A percentile compares a stretch with the other conserved stretches of the same genome.
Evolutionary conservation across 192 early-diverging fungal species (phyloP).

Genomic region (Tieghemiomyces parasiticus): DNA sequence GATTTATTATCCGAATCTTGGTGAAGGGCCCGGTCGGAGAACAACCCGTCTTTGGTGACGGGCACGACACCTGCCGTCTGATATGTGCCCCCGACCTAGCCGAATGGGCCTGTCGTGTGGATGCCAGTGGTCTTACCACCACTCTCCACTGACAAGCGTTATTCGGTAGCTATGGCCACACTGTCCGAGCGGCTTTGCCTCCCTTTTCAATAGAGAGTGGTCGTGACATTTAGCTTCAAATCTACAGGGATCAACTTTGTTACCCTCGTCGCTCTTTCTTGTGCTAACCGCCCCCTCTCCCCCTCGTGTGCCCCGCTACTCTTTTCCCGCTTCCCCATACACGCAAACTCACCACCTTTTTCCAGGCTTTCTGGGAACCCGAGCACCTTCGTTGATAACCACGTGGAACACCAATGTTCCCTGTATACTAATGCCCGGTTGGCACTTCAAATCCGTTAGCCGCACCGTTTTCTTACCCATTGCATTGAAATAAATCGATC

Average conservation of each 20-base stretch:
- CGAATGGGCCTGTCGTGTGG: too few relatives aligned
- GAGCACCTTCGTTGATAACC: conserved; percentile 3
- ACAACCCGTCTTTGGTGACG: neutral
- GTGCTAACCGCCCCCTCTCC: neutral
- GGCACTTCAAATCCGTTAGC: too few relatives aligned
- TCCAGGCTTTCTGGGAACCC: conserved; percentile 6
- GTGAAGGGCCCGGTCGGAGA: too few relatives aligned
- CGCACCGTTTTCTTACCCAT: too few relatives aligned
- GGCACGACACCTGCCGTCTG: neutral
- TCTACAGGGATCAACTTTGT: neutral
- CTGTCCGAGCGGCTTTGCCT: neutral
- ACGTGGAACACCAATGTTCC: too few relatives aligned
- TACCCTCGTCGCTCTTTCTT: neutral
- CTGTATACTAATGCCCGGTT: too few relatives aligned
- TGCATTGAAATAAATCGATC: too few relatives aligned
- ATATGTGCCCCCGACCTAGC: too few relatives aligned
- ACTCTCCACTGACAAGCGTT: too few relatives aligned
- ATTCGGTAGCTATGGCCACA: too few relatives aligned
- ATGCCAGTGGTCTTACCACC: too few relatives aligned
- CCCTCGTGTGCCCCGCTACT: neutral
- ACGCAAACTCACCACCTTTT: neutral
- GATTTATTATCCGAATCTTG: too few relatives aligned
- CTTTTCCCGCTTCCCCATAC: neutral
- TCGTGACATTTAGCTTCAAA: neutral
- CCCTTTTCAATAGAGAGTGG: neutral